Percentiles rank a stretch among this genome's conserved stretches.
phyloP scores from a whole-genome alignment of 306 rosid genomes.

The Quercus dentata region DNA sequence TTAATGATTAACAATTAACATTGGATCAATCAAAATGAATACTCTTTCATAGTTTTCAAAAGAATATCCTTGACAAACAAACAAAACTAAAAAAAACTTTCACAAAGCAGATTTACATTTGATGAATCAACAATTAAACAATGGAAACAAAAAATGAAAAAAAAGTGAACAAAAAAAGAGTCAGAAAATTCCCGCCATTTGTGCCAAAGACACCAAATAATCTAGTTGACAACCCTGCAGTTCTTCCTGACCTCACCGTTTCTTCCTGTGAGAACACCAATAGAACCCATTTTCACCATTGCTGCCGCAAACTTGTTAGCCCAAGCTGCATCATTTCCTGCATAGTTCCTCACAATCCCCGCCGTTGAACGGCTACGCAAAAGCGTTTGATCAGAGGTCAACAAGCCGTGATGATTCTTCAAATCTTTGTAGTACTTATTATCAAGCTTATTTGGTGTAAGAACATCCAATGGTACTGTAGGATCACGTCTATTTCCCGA shows the following conservation, averaged over 20 bases:
- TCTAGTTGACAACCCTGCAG: conserved; percentile 30
- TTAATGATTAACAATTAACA: too few species aligned
- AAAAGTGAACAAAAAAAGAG: too few species aligned
- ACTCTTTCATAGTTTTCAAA: too few species aligned
- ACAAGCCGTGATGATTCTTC: conserved; percentile 17
- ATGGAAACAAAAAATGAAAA: neutral
- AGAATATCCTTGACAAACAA: too few species aligned
- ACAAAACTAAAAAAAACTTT: neutral
- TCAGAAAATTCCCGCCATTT: neutral
- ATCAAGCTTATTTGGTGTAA: conserved; percentile 23
- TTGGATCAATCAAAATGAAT: too few species aligned
- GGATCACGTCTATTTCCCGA: neutral
- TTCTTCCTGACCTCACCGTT: conserved; percentile 37
- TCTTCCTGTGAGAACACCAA: conserved; percentile 13
- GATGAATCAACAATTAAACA: neutral
- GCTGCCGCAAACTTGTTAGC: conserved; percentile 28
- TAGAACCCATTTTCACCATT: conserved; percentile 39
- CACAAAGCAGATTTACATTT: neutral
- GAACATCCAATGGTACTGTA: conserved; percentile 15
- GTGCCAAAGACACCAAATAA: neutral
- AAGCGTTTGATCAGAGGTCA: conserved; percentile 34
- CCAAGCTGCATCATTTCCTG: conserved; percentile 19
- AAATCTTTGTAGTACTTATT: conserved; percentile 18
- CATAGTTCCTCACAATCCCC: conserved; percentile 23
- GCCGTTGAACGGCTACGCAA: conserved; percentile 14